Base-by-base conservation (phyloP, 805 yeast genomes). In the Ogataea trehalophila region DNA sequence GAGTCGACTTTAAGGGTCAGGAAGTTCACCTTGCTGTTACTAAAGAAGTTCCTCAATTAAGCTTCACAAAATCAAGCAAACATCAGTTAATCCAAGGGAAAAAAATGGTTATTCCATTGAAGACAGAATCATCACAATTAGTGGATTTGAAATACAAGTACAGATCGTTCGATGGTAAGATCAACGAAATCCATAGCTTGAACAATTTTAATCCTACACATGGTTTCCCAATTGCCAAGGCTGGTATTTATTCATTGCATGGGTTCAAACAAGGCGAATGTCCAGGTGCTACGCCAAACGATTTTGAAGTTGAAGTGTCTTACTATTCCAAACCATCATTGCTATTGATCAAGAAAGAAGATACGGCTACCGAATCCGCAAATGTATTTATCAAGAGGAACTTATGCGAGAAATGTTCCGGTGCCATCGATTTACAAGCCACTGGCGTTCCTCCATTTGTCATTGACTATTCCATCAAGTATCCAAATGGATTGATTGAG, bases 11-110 rank as follows among this genome's bases (percentile, higher is more conserved):
- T 47, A 76, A 80, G 41, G 80, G 77, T 17, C 76, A 77, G 20
- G 91, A 86, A 52, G 80, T 81, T 15, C 74, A 67, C 23, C 70
- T 94, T n/a, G 72, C 74, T 31, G 90, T 90, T 1, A 78, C 91
- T 56, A 70, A 80, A 43, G 87, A 83, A 46, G 67, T 83, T 2
- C 96, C 98, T 0, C 62, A 63, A 39, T 53, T 75, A 11, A 54
- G 61, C 7, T 69, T 76, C 45, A 47, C 58, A 47, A 53, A 64
- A 44, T 44, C 58, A 44, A 45, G 55, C 38, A 56, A 63, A 13
- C 56, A 69, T 16, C 67, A 67, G 35, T 73, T 85, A 23, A 80
- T 81, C 17, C 85, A 86, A 60, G 92, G 94, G 4, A 80, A 80
- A 4, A 54, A 57, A 0, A 70, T 79, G 1, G 69, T 68, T 3